These are phyloP conservation scores for Plasmodium adleri DNA, from an alignment of 169 alveolate genomes.

Conservation along the genomic window DNA sequence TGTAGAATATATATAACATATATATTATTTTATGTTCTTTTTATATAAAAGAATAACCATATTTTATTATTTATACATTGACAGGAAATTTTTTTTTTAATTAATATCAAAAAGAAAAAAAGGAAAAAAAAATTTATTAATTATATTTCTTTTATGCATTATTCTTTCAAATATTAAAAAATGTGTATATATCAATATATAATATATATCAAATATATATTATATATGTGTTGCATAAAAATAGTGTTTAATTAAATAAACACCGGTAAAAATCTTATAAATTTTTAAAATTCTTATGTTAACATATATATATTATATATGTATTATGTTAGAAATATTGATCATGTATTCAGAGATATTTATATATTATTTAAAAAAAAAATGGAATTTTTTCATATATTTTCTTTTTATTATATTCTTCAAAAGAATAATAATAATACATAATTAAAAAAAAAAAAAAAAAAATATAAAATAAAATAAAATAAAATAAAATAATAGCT, in stretches of 20 bases:
- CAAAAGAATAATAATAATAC: not conserved
- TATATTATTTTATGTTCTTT: not conserved
- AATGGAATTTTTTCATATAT: not conserved
- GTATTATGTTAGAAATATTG: conserved; percentile 1
- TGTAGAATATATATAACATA: not conserved
- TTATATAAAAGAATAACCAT: not conserved
- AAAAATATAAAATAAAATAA: conserved; percentile 3
- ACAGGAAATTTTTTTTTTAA: not conserved
- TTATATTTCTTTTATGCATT: too few species aligned
- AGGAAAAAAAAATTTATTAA: too few species aligned
- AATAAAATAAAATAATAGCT: not conserved
- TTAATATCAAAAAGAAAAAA: too few species aligned
- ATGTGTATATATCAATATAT: too few species aligned
- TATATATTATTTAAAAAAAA: conserved; percentile 1
- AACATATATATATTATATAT: not conserved
- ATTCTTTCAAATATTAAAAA: too few species aligned
- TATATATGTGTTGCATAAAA: conserved; percentile 1
- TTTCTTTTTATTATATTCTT: conserved; percentile 10
- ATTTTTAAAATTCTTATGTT: not conserved
- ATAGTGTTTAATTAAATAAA: conserved; percentile 18
- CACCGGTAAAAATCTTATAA: conserved; percentile 6
- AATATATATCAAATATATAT: too few species aligned
- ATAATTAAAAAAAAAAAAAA: not conserved
- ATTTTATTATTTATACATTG: not conserved
- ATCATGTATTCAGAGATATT: not conserved